A percentile compares a stretch with the other conserved stretches of the same genome.
These are phyloP conservation scores for Quercus ilex DNA, from an alignment of 306 rosid species.

Conservation along the genomic window DNA sequence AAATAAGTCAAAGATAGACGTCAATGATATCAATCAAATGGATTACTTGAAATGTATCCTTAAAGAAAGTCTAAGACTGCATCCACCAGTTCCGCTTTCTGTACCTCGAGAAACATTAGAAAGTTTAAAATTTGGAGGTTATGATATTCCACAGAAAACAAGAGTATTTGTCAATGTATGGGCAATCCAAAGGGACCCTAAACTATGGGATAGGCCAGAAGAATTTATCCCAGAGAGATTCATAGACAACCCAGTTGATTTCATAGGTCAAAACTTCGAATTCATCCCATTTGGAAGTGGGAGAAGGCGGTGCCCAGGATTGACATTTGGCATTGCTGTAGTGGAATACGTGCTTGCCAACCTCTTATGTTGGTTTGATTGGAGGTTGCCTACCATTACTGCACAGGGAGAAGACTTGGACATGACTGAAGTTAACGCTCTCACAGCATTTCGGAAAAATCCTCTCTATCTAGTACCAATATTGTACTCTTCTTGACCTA, in stretches of 20 bases:
- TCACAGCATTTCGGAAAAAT: neutral
- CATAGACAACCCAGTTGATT: neutral
- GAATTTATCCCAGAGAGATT: constrained; percentile 38
- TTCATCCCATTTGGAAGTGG: constrained; percentile 33
- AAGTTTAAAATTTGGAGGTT: constrained; percentile 3
- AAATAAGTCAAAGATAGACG: constrained; percentile 4
- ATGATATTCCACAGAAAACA: constrained; percentile 12
- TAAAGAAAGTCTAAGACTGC: constrained; percentile 33
- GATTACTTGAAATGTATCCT: constrained; percentile 29
- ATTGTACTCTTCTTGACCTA: neutral
- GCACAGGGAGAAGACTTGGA: neutral
- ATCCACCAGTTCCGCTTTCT: constrained; percentile 29
- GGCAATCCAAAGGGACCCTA: constrained; percentile 32
- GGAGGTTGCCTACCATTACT: neutral
- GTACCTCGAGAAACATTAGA: constrained; percentile 23
- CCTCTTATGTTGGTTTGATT: neutral
- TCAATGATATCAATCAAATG: constrained; percentile 25
- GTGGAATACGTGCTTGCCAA: constrained; percentile 14
- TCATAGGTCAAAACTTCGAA: constrained; percentile 17
- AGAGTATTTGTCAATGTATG: constrained; percentile 23
- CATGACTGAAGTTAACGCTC: neutral
- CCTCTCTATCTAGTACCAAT: neutral
- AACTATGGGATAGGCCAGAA: constrained; percentile 27
- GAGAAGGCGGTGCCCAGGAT: constrained; percentile 35
- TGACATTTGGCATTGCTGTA: constrained; percentile 14